Base-by-base conservation (phyloP, 768 basidiomycete genomes). In the Termitomyces sp. region DNA sequence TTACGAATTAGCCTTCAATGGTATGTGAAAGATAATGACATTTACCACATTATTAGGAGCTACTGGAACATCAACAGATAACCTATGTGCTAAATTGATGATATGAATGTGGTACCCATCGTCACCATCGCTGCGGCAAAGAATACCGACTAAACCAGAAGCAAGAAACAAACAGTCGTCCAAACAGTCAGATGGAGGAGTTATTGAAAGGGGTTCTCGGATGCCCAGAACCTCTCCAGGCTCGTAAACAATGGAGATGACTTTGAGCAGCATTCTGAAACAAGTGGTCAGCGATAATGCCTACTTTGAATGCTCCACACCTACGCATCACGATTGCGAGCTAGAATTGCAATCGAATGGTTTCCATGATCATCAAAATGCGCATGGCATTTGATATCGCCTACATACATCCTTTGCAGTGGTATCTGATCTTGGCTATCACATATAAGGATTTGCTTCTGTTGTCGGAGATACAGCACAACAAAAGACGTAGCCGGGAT, bases 71-170 rank as follows among this genome's bases (percentile, higher is more conserved):
- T 54, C 54, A 5, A 47, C 36, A 14, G 44, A 53, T 2, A 41
- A 20, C 16, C 18, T 24, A 20, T 20, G 48, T 16, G 20, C 16
- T 24, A 55, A 60, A 41, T 62, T 49, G 20, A 60, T 43, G 12
- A 48, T 53, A 16, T 47, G 56, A 9, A 62, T 34, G 34, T 3
- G 36, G 12, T 31, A 41, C 31, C 27, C 29, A 36, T 60, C 43
- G 5, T 41, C 41, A 9, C 5, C 4, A 39, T n/a, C n/a, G n/a
- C 5, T 3, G 32, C n/a, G 31, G 20, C 51, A 46, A 31, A 58
- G 49, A 16, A 60, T 16, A 29, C 59, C 62, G 20, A 61, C 50
- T 2, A 56, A 18, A 22, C 49, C 41, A 14, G 57, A 44, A 44
- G 36, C 43, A 32, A 61, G 27, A 42, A 63, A 63, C 22, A 61